Conservation (phyloP, 139 green algal species). For the Pleodorina starrii region DNA sequence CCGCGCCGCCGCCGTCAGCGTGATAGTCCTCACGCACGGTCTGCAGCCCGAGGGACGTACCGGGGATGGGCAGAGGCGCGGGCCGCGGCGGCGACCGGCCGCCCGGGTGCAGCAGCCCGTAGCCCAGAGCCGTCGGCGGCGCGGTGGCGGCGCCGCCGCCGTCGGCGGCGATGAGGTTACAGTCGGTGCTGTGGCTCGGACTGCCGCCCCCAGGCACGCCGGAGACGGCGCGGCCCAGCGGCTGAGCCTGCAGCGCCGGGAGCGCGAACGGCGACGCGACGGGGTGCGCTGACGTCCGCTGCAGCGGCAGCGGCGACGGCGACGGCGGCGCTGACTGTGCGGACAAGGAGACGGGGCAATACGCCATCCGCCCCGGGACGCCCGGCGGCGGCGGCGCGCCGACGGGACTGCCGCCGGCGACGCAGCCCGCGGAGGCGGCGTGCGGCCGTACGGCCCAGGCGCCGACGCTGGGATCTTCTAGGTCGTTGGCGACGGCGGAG, state of each 20-base stretch:
- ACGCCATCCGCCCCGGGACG: neutral
- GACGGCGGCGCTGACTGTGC: neutral
- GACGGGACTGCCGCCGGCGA: neutral
- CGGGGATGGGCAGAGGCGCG: neutral
- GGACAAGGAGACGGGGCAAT: neutral
- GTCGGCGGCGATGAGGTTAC: too few relatives aligned
- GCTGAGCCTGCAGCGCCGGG: neutral
- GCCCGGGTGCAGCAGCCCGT: neutral
- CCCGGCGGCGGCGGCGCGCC: neutral
- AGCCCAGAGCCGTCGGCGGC: too few relatives aligned
- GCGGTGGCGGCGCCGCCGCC: too few relatives aligned
- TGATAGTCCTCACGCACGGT: neutral
- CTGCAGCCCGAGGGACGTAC: neutral
- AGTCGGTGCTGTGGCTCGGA: neutral
- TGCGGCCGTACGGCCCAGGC: neutral
- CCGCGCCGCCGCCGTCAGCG: neutral
- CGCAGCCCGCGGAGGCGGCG: neutral
- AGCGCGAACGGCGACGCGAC: neutral
- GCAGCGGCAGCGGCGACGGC: neutral
- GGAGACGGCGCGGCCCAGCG: neutral
- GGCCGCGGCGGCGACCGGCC: neutral
- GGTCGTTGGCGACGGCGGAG: neutral
- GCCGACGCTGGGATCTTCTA: neutral
- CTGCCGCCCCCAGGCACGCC: neutral
- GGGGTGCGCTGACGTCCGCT: too few relatives aligned